Evolutionary conservation across 768 basidiomycete genomes (phyloP), one percentile per base, ranked within the genome.

Genomic region (Pleurotus tuoliensis): DNA sequence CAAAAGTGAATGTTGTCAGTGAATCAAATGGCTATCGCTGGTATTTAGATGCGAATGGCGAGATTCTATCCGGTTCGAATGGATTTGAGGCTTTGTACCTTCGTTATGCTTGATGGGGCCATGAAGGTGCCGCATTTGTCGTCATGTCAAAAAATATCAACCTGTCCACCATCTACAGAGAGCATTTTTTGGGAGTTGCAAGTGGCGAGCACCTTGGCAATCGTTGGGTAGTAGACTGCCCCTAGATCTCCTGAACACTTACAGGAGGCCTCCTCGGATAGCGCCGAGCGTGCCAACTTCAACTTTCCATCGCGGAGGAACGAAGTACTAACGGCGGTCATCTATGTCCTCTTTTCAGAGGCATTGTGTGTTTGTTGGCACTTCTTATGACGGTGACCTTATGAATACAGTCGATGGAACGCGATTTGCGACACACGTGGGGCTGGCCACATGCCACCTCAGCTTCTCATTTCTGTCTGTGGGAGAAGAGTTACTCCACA

Each of bases 1-100:
- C 20, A 0, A n/a, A 41, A 16, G 51, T 41, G 15, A 53, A 16
- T 11, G 41, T 41, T 16, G 24, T 18, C 25, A 41, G 37, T 9
- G 37, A 53, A 9, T 34, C 34, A 22, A 18, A 24, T 20, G 51
- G 51, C 38, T 40, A 40, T 15, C 51, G 51, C 51, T 53, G 51
- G 51, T 25, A 53, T 25, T 38, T 53, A 39, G 51, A 53, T 24
- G 37, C 51, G 15, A 53, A 53, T 39, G 51, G 51, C 15, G 51
- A 53, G 15, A 16, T 53, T 16, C 5, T 40, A 18, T 53, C 51
- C 11, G 51, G 24, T 41, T 6, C 11, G 11, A 18, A 53, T 53
- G 51, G 51, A 8, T 16, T 39, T 22, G 51, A 53, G 24, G 20
- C 51, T 18, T 13, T 53, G 51, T 40, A 37, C 22, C 39, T 39